Conservation (phyloP, 1,284 basidiomycete genomes). For the Sporisorium exsertum region DNA sequence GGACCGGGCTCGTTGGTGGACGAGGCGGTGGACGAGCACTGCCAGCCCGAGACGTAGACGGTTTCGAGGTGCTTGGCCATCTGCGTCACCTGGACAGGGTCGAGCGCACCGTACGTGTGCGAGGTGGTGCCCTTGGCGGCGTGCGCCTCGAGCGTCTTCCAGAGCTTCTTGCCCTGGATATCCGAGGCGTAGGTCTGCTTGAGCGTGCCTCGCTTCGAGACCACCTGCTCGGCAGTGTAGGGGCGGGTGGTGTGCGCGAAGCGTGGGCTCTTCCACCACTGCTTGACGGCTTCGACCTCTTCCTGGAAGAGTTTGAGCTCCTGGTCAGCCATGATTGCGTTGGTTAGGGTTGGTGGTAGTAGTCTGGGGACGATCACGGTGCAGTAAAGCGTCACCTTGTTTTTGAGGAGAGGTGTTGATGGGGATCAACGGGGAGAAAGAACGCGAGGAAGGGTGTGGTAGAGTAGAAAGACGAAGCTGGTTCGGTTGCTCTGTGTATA, state of each 20-base stretch:
- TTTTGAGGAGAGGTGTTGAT: neutral
- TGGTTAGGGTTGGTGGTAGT: neutral
- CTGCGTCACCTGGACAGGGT: slow-evolving; percentile 86
- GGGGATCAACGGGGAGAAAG: no score
- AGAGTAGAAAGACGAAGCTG: neutral
- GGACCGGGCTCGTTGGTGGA: slow-evolving; percentile 69
- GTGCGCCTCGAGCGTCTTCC: slow-evolving; percentile 75
- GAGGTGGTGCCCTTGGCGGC: slow-evolving; percentile 75
- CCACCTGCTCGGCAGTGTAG: slow-evolving; percentile 92
- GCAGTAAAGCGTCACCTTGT: neutral
- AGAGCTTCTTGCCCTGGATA: slow-evolving; percentile 88
- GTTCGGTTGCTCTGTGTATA: slow-evolving; percentile 6
- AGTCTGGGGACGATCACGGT: neutral
- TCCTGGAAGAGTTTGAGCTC: slow-evolving; percentile 75
- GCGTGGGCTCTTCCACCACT: slow-evolving; percentile 92
- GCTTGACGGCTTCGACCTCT: slow-evolving; percentile 85
- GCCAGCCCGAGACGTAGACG: slow-evolving; percentile 70
- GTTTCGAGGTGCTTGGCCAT: slow-evolving; percentile 70
- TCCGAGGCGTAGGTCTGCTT: slow-evolving; percentile 88
- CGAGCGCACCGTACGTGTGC: slow-evolving; percentile 96
- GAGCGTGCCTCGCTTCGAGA: slow-evolving; percentile 91
- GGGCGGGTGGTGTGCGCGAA: slow-evolving; percentile 86
- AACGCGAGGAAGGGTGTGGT: slow-evolving; percentile 1
- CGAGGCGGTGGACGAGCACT: slow-evolving; percentile 66
- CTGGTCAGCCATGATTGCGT: slow-evolving; percentile 54